These are phyloP conservation scores for Arachnomyces sp. DNA, from an alignment of 2,329 filamentous ascomycete genomes.

Conservation along the genomic window DNA sequence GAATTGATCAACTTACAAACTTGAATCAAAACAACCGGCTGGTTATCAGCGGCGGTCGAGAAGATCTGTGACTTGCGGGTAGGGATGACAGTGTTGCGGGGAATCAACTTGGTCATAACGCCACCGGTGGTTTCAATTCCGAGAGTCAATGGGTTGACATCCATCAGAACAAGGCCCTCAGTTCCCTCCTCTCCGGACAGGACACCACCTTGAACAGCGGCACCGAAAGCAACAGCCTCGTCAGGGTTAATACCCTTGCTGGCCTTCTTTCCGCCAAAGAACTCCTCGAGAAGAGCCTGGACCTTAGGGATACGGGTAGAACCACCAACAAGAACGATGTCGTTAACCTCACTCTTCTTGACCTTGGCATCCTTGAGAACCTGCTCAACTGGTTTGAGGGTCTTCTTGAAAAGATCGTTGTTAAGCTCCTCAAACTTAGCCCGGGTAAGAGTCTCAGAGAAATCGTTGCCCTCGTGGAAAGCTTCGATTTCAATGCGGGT, in stretches of 20 bases:
- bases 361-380: slow-evolving; percentile 97
- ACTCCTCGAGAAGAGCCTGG: slow-evolving; percentile 88
- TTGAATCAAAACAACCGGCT: slow-evolving; percentile 90
- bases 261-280: slow-evolving; percentile 90
- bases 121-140: slow-evolving; percentile 97
- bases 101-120: slow-evolving; percentile 96
- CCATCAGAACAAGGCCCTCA: slow-evolving; percentile 81
- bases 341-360: slow-evolving; percentile 89
- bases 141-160: slow-evolving; percentile 91
- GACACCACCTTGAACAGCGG: slow-evolving; percentile 93
- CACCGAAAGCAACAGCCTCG: slow-evolving; percentile 96
- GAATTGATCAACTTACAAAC: slow-evolving; percentile 51
- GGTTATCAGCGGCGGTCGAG: slow-evolving; percentile 93
- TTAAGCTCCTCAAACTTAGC: slow-evolving; percentile 99
- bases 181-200: slow-evolving; percentile 81
- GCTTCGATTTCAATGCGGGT: slow-evolving; percentile 94
- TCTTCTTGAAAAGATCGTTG: slow-evolving; percentile 99
- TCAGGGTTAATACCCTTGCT: slow-evolving; percentile 99
- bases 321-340: slow-evolving; percentile 96
- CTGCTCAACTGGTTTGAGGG: slow-evolving; percentile 96
- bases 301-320: slow-evolving; percentile 99
- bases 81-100: slow-evolving; percentile 87
- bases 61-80: slow-evolving; percentile 98
- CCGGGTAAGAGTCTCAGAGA: slow-evolving; percentile 95
- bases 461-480: slow-evolving; percentile 94